These are phyloP conservation scores for Hymenoscyphus albidus DNA, from an alignment of 2,329 filamentous ascomycete genomes.

Conservation along the genomic window DNA sequence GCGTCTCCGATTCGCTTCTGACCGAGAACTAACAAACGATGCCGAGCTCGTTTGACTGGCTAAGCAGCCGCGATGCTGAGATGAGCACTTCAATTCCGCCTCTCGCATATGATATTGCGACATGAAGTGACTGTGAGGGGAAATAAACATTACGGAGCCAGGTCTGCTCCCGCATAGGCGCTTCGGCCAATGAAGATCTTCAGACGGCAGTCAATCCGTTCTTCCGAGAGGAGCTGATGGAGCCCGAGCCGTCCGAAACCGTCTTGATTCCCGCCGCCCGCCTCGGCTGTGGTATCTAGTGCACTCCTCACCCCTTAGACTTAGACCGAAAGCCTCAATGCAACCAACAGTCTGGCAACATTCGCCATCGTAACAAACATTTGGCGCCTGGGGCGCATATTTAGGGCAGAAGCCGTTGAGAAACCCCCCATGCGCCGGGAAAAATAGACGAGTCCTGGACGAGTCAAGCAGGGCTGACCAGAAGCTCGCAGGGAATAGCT, in stretches of 20 bases:
- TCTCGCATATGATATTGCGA: not conserved
- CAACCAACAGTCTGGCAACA: slow-evolving; percentile 2
- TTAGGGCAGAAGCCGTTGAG: slow-evolving; percentile 3
- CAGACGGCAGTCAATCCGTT: not conserved
- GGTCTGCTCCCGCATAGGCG: not conserved
- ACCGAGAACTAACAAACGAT: not conserved
- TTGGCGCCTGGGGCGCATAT: slow-evolving; percentile 19
- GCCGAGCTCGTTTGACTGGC: not conserved
- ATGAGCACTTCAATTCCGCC: not conserved
- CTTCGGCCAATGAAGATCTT: not conserved
- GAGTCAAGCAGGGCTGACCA: not conserved
- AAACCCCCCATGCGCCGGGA: not conserved
- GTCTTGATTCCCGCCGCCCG: not conserved
- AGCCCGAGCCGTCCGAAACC: not conserved
- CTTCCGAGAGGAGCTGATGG: not conserved
- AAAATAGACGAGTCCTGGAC: not conserved
- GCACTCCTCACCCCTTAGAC: not conserved
- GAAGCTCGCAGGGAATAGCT: not conserved
- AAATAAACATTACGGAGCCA: not conserved
- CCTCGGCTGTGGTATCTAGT: not conserved
- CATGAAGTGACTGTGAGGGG: not conserved
- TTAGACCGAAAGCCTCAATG: not conserved
- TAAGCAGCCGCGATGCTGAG: not conserved
- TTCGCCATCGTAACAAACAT: slow-evolving; percentile 4
- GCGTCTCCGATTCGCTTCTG: not conserved